phyloP scores from a whole-genome alignment of 2,329 filamentous ascomycete species.

The Monosporascus sp. region DNA sequence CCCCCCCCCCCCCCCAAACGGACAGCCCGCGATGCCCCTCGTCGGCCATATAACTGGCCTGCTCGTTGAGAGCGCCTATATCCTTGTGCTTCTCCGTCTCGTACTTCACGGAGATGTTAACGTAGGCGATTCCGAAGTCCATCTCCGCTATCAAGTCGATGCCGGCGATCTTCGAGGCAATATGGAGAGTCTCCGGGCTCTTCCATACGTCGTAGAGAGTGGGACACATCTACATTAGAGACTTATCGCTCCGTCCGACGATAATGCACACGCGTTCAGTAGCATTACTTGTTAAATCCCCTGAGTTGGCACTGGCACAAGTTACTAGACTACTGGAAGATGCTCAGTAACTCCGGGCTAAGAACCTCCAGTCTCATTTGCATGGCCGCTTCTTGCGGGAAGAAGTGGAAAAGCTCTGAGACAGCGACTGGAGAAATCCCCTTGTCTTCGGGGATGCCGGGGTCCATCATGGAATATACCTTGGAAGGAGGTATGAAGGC shows the following conservation, averaged over 20 bases:
- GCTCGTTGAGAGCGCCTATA: slow-evolving; percentile 32
- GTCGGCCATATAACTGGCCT: slow-evolving; percentile 20
- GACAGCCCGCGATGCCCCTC: slow-evolving; percentile 25
- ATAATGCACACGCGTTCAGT: background rate
- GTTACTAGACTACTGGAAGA: slow-evolving; percentile 55
- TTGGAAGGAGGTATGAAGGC: slow-evolving; percentile 44
- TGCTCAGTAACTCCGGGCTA: slow-evolving; percentile 47
- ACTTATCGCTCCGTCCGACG: background rate
- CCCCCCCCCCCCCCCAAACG: slow-evolving; percentile 37
- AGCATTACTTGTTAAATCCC: slow-evolving; percentile 41
- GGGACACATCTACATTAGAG: slow-evolving; percentile 47
- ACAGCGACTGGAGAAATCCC: slow-evolving; percentile 60
- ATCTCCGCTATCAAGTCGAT: slow-evolving; percentile 49
- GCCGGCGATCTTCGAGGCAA: slow-evolving; percentile 48
- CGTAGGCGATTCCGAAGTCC: slow-evolving; percentile 51
- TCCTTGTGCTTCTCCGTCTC: slow-evolving; percentile 41
- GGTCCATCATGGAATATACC: slow-evolving; percentile 55
- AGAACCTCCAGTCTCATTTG: slow-evolving; percentile 60
- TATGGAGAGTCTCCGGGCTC: slow-evolving; percentile 35
- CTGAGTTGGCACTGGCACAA: slow-evolving; percentile 45
- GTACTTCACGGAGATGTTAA: slow-evolving; percentile 48
- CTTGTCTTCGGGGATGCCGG: slow-evolving; percentile 47
- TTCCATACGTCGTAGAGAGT: slow-evolving; percentile 53
- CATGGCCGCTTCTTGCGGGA: slow-evolving; percentile 55
- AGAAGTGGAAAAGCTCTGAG: slow-evolving; percentile 60